These are phyloP conservation scores for Microbotryum violaceum DNA, from an alignment of 1,284 basidiomycete species.

Conservation along the genomic window DNA sequence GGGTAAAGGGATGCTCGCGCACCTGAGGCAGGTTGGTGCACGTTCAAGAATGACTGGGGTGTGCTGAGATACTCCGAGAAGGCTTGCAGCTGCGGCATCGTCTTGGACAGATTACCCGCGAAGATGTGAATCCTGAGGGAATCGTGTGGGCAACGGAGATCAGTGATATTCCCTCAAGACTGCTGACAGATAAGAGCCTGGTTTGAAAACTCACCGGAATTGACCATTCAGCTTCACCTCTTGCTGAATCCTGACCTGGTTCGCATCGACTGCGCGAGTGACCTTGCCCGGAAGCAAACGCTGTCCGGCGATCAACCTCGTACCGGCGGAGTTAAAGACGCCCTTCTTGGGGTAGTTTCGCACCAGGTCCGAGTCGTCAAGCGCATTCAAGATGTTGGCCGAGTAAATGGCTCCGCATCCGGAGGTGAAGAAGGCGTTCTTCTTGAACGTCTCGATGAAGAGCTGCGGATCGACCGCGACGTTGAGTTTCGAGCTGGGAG, in stretches of 20 bases:
- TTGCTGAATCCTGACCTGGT: conserved; percentile 37
- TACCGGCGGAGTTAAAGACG: conserved; percentile 33
- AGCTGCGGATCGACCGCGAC: conserved; percentile 34
- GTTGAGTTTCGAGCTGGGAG: conserved; percentile 6
- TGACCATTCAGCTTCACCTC: conserved; percentile 38
- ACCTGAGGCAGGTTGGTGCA: conserved; percentile 31
- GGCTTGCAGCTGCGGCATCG: conserved; percentile 17
- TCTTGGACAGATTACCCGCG: conserved; percentile 25
- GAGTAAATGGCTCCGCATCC: conserved; percentile 38
- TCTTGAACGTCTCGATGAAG: conserved; percentile 38
- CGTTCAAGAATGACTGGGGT: conserved; percentile 35
- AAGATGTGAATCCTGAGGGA: conserved; percentile 29
- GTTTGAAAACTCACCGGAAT: conserved; percentile 26
- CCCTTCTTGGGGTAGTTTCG: conserved; percentile 27
- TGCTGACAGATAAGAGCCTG: neutral
- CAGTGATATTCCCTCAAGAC: neutral
- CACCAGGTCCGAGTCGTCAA: conserved; percentile 32
- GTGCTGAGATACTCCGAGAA: conserved; percentile 30
- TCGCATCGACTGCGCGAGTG: conserved; percentile 36
- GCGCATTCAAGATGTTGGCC: conserved; percentile 34
- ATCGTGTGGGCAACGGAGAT: too few species aligned
- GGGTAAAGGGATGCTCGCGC: conserved; percentile 9
- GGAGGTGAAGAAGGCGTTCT: conserved; percentile 36
- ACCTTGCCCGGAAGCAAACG: conserved; percentile 35
- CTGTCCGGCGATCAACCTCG: conserved; percentile 31